Evolutionary conservation across 805 yeast genomes (phyloP), one percentile per base, ranked within the genome.

Genomic region (Teunomyces kruisii): DNA sequence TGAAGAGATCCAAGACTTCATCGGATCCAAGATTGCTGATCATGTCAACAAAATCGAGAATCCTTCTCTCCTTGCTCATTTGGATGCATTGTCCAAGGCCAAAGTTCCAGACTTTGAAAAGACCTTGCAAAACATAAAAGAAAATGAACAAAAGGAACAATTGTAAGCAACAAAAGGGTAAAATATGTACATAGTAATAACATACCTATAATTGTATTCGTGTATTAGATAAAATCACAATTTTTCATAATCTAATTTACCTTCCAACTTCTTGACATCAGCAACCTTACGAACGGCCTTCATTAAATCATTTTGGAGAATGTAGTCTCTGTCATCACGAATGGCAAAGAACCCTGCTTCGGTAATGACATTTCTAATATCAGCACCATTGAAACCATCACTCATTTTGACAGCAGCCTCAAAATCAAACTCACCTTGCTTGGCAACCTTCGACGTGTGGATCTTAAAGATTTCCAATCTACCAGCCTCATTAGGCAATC

Each of bases 311-410:
- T 86, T 84, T 65, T 94, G 99, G 43, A 88, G 65, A 57, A 94
- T 89, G 70, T 88, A 89, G 65, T 92, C 97, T 59, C 99, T 83
- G 64, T 94, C 99, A 61, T 94, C 97, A 71, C 99, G 82, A 57
- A 94, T 94, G 43, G 99, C 98, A 57, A 91, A 89, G 72, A 94
- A 94, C 2, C 99, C 99, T 22, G 97, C 97, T 72, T 92, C 99
- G n/a, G 99, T 92, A 28, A 91, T 79, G 48, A 94, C 96, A 64
- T 92, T 92, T 67, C 99, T 83, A 57, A 92, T 85, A 77, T 92
- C 99, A 5, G 98, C 98, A 74, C 99, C 99, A 68, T 92, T 92
- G 72, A 94, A 94, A 2, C 98, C 98, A 70, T 92, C 99, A 67
- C 96, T 86, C 98, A 94, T 94, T 73, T 94, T 94, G 32, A 92